Evolutionary conservation across 306 rosid species (phyloP).

Genomic region (Cicer cuneatum): DNA sequence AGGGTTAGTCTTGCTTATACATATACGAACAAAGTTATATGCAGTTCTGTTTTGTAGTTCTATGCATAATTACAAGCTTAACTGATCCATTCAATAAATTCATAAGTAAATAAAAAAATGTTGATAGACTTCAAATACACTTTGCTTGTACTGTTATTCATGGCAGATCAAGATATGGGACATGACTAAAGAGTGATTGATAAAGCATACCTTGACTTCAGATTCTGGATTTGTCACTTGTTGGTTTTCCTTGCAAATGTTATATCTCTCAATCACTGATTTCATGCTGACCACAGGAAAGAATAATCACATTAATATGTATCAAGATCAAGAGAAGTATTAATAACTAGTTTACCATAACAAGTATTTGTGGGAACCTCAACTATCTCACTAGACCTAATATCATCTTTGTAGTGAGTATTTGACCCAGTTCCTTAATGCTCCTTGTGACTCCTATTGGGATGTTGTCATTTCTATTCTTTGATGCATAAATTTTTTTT

Average conservation of each 20-base stretch:
- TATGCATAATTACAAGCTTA: constrained; percentile 16
- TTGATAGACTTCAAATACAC: constrained; percentile 1
- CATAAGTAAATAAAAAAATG: constrained; percentile 7
- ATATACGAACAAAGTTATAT: not conserved
- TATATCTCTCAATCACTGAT: constrained; percentile 65
- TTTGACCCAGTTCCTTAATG: too few relatives aligned
- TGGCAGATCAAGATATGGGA: not conserved
- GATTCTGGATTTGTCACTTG: constrained; percentile 62
- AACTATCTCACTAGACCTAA: too few relatives aligned
- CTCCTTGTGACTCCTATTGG: too few relatives aligned
- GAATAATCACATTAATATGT: constrained; percentile 14
- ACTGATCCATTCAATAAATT: constrained; percentile 3
- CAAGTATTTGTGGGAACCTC: too few relatives aligned
- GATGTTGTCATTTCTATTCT: too few relatives aligned
- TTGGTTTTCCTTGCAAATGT: constrained; percentile 60
- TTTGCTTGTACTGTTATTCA: not conserved
- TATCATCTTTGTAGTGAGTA: too few relatives aligned
- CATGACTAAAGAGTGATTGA: constrained; percentile 21
- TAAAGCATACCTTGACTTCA: constrained; percentile 65
- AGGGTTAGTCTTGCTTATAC: not conserved
- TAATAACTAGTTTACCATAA: too few relatives aligned
- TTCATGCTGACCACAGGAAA: constrained; percentile 63
- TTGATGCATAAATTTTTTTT: too few relatives aligned
- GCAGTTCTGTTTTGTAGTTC: constrained; percentile 3
- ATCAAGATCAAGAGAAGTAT: too few relatives aligned